These are phyloP conservation scores for Pythium oligandrum DNA, from an alignment of 352 stramenopile genomes.

Conservation along the genomic window DNA sequence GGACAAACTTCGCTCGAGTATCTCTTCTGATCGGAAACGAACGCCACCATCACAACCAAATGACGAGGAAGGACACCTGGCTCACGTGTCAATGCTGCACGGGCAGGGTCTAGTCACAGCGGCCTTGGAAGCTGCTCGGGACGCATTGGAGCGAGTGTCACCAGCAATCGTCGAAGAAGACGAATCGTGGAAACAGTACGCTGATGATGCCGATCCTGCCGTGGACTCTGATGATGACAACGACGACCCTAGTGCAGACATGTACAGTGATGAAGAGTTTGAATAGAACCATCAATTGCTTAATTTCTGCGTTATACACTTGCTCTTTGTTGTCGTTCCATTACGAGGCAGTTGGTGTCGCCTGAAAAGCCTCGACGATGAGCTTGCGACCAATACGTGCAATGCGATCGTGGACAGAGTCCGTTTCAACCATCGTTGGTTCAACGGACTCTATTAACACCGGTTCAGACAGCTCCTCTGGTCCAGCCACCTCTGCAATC, in stretches of 20 bases:
- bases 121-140: conserved; percentile 13
- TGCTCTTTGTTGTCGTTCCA: not conserved
- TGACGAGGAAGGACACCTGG: not conserved
- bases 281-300: conserved; percentile 10
- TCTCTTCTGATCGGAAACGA: conserved; percentile 27
- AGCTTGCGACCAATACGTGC: conserved; percentile 71
- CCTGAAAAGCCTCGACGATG: conserved; percentile 52
- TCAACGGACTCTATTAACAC: too few species aligned
- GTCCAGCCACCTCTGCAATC: conserved; percentile 1
- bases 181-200: conserved; percentile 15
- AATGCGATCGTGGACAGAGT: conserved; percentile 47
- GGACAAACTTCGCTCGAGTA: conserved; percentile 39
- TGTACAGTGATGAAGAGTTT: conserved; percentile 54
- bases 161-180: conserved; percentile 13
- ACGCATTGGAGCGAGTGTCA: not conserved
- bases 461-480: too few species aligned
- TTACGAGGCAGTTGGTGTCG: not conserved
- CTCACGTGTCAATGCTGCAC: not conserved
- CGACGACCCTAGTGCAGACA: conserved; percentile 15
- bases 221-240: conserved; percentile 14
- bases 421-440: not conserved
- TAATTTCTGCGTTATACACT: not conserved
- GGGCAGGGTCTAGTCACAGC: conserved; percentile 9
- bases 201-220: conserved; percentile 5
- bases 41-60: not conserved